Percentiles rank a stretch among this genome's conserved stretches.
Conservation (phyloP, 169 alveolate genomes). For the Toxoplasma gondii region DNA sequence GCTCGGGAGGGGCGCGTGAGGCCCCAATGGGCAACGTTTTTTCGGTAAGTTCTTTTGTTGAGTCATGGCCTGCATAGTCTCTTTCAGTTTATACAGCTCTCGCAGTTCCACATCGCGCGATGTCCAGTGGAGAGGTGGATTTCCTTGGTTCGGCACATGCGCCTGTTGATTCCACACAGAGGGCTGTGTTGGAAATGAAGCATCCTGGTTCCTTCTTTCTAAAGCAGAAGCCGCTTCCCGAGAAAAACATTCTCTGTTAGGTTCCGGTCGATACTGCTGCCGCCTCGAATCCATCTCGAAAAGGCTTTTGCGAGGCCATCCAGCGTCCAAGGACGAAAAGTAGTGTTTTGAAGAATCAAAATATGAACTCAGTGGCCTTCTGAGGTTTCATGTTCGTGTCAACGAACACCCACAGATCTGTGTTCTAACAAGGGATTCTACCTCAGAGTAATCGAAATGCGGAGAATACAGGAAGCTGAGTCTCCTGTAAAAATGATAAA, state of each 20-base stretch:
- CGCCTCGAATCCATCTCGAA: neutral
- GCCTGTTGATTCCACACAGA: neutral
- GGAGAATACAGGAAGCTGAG: too few relatives aligned
- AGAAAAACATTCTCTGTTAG: neutral
- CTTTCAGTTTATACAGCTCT: neutral
- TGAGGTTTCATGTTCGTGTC: too few relatives aligned
- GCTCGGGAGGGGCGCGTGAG: neutral
- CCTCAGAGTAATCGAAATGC: too few relatives aligned
- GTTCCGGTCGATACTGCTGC: neutral
- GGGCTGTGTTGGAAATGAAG: neutral
- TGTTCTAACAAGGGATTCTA: too few relatives aligned
- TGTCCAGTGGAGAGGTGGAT: constrained; percentile 30
- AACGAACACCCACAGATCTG: too few relatives aligned
- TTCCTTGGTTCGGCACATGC: neutral
- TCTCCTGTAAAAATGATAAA: too few relatives aligned
- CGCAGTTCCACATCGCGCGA: neutral
- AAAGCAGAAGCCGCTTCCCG: neutral
- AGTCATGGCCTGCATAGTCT: neutral
- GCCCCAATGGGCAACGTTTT: neutral
- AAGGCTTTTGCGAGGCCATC: neutral
- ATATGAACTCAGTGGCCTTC: too few relatives aligned
- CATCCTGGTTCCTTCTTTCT: neutral
- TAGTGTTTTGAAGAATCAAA: too few relatives aligned
- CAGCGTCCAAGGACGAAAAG: too few relatives aligned
- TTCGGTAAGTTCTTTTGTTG: neutral